A percentile compares a stretch with the other conserved stretches of the same genome.
phyloP scores from a whole-genome alignment of 2,329 filamentous ascomycete species.

The Podosphaera xanthii region DNA sequence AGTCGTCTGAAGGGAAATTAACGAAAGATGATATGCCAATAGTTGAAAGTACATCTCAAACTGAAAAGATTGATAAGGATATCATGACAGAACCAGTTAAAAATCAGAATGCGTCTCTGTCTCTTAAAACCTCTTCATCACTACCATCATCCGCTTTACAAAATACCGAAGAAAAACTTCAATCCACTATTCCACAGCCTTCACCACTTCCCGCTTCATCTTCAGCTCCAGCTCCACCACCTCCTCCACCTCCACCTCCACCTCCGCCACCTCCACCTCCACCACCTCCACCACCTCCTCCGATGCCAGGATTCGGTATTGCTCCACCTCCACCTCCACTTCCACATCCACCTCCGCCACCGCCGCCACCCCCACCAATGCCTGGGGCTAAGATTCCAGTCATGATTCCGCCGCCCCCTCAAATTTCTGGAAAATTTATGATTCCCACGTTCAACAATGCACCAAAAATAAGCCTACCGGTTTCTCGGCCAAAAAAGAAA shows the following conservation, averaged over 20 bases:
- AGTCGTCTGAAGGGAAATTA: background rate
- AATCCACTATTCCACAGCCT: conserved; percentile 18
- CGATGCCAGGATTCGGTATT: conserved; percentile 14
- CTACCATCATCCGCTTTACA: background rate
- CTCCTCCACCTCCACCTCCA: conserved; percentile 20
- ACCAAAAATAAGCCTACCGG: conserved; percentile 45
- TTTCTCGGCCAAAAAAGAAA: conserved; percentile 91
- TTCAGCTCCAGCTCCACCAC: conserved; percentile 13
- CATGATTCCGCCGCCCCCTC: conserved; percentile 28
- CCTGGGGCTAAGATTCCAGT: conserved; percentile 14
- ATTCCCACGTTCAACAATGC: conserved; percentile 27
- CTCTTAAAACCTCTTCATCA: background rate
- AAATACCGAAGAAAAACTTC: background rate
- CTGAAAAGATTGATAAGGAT: background rate
- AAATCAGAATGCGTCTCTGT: background rate
- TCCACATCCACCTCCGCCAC: conserved; percentile 25
- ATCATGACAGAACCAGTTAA: background rate
- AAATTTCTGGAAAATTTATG: conserved; percentile 44
- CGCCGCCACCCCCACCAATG: conserved; percentile 21
- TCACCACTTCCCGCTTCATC: conserved; percentile 18
- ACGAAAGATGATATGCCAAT: background rate
- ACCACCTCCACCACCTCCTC: conserved; percentile 17
- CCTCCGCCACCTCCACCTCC: conserved; percentile 16
- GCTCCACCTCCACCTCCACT: conserved; percentile 21
- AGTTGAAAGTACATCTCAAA: background rate